Evolutionary conservation across 306 rosid genomes (phyloP), one percentile per base, ranked within the genome.

Genomic region (Canavalia ensiformis): DNA sequence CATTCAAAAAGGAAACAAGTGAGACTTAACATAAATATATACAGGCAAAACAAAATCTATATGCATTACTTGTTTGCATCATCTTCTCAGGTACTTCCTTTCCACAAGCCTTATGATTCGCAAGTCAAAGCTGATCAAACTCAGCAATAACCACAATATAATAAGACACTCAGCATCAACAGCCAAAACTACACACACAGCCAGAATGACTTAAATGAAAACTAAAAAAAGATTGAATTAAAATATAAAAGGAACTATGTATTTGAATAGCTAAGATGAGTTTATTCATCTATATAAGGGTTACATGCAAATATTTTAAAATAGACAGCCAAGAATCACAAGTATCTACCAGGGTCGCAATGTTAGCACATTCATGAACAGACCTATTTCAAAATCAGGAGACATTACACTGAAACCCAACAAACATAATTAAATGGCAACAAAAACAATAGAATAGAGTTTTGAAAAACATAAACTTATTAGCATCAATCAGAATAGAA

Each of bases 31-130:
- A 28, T 18, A 5, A 4, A 44, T 66, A 71, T 7, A 41, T 28
- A n/a, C 25, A 57, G 29, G 52, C 41, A 39, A 2, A 49, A 12
- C 31, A 50, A 72, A n/a, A 45, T 33, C 33, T 34, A 8, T 42
- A 78, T 56, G 8, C 67, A 1, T 69, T 46, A 37, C 67, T 78
- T 55, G 47, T 35, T 35, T 8, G 33, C 33, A 69, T 58, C 60
- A 9, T 35, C 78, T 47, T 59, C 57, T 4, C 69, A 5, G 1
- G 63, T 29, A 11, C 42, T 46, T 46, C 45, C 34, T 29, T 62
- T 63, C 37, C 66, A 35, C 42, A 37, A 51, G 35, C 77, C 64
- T 71, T 49, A 62, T 62, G 79, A 62, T 50, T 50, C 29, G 25
- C 58, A 58, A 4, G n/a, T 62, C 41, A 60, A 34, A 46, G 7